Percentiles rank a stretch among this genome's conserved stretches.
phyloP scores from a whole-genome alignment of 345 rosid genomes.

The Brassica juncea region DNA sequence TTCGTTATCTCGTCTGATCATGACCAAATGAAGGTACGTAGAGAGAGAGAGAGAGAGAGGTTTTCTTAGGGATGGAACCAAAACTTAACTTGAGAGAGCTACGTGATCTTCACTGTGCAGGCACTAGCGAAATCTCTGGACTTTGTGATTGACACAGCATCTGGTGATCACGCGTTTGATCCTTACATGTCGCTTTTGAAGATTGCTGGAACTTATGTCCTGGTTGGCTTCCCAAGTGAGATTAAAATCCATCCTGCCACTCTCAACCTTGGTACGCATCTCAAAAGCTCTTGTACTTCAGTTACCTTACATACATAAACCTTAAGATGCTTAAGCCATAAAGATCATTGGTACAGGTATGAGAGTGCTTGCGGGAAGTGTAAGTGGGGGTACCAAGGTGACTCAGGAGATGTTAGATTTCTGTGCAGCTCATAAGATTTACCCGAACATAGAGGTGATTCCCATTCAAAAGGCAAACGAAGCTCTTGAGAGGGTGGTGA shows the following conservation, averaged over 20 bases:
- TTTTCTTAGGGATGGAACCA: background rate
- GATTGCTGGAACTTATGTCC: constrained; percentile 59
- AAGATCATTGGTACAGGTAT: constrained; percentile 50
- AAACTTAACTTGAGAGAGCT: background rate
- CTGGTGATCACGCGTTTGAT: constrained; percentile 88
- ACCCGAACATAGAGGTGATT: constrained; percentile 70
- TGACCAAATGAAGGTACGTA: constrained; percentile 75
- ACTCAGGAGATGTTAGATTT: constrained; percentile 84
- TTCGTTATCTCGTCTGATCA: constrained; percentile 73
- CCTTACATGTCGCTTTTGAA: constrained; percentile 76
- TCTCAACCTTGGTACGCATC: constrained; percentile 55
- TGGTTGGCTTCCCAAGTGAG: constrained; percentile 85
- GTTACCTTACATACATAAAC: background rate
- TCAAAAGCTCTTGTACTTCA: background rate
- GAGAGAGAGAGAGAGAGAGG: background rate
- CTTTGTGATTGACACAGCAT: constrained; percentile 81
- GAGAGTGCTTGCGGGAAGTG: constrained; percentile 65
- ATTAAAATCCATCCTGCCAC: constrained; percentile 76
- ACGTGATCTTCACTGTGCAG: constrained; percentile 41
- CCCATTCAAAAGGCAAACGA: constrained; percentile 68
- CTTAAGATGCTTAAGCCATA: background rate
- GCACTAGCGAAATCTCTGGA: constrained; percentile 63
- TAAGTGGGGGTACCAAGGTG: constrained; percentile 65
- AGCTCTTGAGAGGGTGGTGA: constrained; percentile 78
- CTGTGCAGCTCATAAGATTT: constrained; percentile 68